Conservation (phyloP, 495 filamentous ascomycete genomes). For the Penicillium fimorum region DNA sequence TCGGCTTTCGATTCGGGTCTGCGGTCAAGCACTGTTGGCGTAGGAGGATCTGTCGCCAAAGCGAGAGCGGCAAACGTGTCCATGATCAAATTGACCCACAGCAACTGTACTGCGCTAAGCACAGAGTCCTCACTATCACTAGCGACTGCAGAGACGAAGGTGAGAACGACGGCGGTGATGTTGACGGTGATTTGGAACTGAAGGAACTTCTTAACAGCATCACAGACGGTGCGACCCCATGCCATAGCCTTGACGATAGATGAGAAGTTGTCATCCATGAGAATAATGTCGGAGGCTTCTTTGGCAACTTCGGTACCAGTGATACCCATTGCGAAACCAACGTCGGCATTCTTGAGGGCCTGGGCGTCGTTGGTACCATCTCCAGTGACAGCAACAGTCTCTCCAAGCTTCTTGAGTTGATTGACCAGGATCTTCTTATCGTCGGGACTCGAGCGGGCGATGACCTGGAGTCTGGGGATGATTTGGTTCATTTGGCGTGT, state of each 20-base stretch:
- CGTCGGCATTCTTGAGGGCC: constrained; percentile 81
- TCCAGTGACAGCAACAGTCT: constrained; percentile 91
- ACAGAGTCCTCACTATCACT: constrained; percentile 65
- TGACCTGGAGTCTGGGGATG: constrained; percentile 75
- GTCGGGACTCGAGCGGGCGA: constrained; percentile 80
- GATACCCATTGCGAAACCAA: constrained; percentile 92
- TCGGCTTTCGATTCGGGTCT: constrained; percentile 74
- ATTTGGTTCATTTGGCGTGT: constrained; percentile 63
- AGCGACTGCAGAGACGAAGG: constrained; percentile 76
- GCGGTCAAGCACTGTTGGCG: constrained; percentile 65
- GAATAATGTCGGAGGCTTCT: constrained; percentile 88
- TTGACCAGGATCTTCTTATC: constrained; percentile 82
- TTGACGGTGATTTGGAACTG: constrained; percentile 94
- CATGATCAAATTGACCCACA: constrained; percentile 95
- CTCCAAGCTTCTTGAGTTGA: constrained; percentile 76
- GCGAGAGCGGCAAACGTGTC: constrained; percentile 94
- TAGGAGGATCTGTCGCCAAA: constrained; percentile 82
- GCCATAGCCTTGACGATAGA: constrained; percentile 86
- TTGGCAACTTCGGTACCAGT: constrained; percentile 90
- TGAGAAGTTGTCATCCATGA: constrained; percentile 92
- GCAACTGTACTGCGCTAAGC: constrained; percentile 78
- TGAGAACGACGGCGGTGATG: constrained; percentile 81
- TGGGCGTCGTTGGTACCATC: constrained; percentile 93
- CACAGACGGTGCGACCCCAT: constrained; percentile 87
- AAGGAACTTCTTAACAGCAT: constrained; percentile 87